Conservation (phyloP, 306 rosid genomes). For the Coriaria nepalensis region DNA sequence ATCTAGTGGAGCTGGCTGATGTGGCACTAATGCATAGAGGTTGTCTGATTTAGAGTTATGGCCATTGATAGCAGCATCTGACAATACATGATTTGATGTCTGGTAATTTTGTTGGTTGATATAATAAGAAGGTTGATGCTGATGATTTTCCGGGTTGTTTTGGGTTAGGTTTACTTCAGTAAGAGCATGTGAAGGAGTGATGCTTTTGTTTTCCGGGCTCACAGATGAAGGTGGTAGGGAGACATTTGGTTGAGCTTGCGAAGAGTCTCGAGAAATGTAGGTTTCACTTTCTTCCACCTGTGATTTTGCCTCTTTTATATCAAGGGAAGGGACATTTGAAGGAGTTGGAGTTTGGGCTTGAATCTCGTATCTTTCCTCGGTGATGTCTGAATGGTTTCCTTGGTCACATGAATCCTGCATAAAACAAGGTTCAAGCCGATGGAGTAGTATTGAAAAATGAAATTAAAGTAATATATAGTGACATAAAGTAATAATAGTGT, state of each 20-base stretch:
- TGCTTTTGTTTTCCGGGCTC: constrained; percentile 11
- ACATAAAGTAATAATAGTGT: constrained; percentile 2
- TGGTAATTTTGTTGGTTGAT: constrained; percentile 19
- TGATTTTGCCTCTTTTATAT: constrained; percentile 28
- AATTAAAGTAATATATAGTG: constrained; percentile 1
- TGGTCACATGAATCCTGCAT: constrained; percentile 72
- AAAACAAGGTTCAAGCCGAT: neutral
- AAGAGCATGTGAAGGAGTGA: constrained; percentile 22
- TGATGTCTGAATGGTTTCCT: constrained; percentile 71
- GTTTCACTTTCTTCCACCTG: constrained; percentile 10
- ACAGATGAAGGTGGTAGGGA: constrained; percentile 22
- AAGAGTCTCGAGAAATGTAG: constrained; percentile 21
- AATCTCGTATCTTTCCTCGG: constrained; percentile 68
- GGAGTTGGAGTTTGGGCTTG: constrained; percentile 35
- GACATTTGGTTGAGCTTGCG: constrained; percentile 23
- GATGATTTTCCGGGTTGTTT: constrained; percentile 22
- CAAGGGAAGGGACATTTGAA: constrained; percentile 16
- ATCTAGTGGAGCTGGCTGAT: constrained; percentile 29
- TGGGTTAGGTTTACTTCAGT: constrained; percentile 34
- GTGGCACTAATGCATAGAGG: constrained; percentile 56
- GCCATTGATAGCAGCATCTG: constrained; percentile 16
- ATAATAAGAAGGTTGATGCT: constrained; percentile 21
- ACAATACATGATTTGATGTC: constrained; percentile 17
- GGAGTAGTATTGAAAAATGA: too few species aligned
- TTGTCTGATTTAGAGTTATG: constrained; percentile 30